Conservation (phyloP, 768 basidiomycete species). For the Suillus cothurnatus region DNA sequence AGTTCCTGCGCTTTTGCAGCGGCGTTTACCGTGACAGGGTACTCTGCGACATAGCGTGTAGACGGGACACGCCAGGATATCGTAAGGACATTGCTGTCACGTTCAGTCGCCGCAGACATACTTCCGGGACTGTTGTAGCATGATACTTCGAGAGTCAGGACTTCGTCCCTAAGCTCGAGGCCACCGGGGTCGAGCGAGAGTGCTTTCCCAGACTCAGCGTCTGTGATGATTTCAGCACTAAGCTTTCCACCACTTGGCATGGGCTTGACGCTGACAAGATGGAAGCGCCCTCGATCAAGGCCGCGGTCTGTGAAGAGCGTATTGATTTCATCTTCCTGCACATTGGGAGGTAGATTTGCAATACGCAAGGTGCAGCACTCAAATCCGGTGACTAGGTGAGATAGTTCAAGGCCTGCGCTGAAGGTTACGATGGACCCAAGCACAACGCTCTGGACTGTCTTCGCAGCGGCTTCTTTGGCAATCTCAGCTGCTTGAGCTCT, state of each 20-base stretch:
- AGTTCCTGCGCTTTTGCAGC: slow-evolving; percentile 37
- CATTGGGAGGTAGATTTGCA: slow-evolving; percentile 45
- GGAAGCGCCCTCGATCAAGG: slow-evolving; percentile 35
- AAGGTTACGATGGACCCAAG: slow-evolving; percentile 51
- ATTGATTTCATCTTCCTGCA: slow-evolving; percentile 41
- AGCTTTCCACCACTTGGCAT: slow-evolving; percentile 26
- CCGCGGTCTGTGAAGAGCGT: slow-evolving; percentile 48
- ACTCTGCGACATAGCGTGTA: slow-evolving; percentile 47
- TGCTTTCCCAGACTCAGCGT: slow-evolving; percentile 40
- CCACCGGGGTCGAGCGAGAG: slow-evolving; percentile 50
- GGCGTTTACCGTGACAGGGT: slow-evolving; percentile 20
- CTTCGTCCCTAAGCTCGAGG: slow-evolving; percentile 47
- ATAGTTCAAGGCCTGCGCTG: slow-evolving; percentile 50
- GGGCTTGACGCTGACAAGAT: slow-evolving; percentile 35
- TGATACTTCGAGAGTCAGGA: slow-evolving; percentile 44
- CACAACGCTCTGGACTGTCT: slow-evolving; percentile 45
- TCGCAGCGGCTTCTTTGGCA: slow-evolving; percentile 42
- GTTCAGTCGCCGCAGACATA: slow-evolving; percentile 41
- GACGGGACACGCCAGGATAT: slow-evolving; percentile 57
- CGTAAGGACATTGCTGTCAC: slow-evolving; percentile 42
- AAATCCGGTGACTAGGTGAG: slow-evolving; percentile 48
- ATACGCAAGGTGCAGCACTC: slow-evolving; percentile 52
- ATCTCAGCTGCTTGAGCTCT: background rate
- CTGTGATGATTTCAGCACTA: slow-evolving; percentile 48
- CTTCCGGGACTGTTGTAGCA: slow-evolving; percentile 40